Conservation (phyloP, 495 filamentous ascomycete genomes). For the Xylona heveae region DNA sequence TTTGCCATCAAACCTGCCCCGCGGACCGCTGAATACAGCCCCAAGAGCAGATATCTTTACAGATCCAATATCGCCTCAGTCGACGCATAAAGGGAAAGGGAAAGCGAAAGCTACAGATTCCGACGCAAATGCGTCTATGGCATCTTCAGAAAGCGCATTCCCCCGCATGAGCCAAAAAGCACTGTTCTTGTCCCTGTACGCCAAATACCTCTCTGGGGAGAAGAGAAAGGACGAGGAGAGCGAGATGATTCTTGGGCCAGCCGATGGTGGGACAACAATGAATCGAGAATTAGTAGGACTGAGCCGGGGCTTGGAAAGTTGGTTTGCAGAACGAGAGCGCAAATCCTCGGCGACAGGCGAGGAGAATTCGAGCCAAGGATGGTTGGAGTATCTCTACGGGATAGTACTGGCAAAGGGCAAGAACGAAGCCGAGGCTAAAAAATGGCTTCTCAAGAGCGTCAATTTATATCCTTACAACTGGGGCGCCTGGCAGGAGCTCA, state of each 20-base stretch:
- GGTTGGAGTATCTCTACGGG: slow-evolving; percentile 91
- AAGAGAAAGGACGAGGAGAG: slow-evolving; percentile 91
- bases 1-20: slow-evolving; percentile 48
- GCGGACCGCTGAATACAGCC: slow-evolving; percentile 29
- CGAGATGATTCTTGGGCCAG: slow-evolving; percentile 91
- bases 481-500: slow-evolving; percentile 87
- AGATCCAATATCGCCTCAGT: slow-evolving; percentile 16
- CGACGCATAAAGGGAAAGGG: slow-evolving; percentile 32
- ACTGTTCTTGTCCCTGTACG: slow-evolving; percentile 82
- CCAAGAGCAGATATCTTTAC: slow-evolving; percentile 21
- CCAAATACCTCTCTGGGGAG: slow-evolving; percentile 81
- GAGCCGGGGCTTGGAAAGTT: slow-evolving; percentile 50
- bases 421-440: slow-evolving; percentile 62
- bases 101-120: slow-evolving; percentile 19
- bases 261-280: slow-evolving; percentile 59
- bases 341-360: slow-evolving; percentile 8
- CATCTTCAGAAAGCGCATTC: slow-evolving; percentile 16
- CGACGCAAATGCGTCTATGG: slow-evolving; percentile 11
- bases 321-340: slow-evolving; percentile 46
- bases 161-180: slow-evolving; percentile 63
- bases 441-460: slow-evolving; percentile 67
- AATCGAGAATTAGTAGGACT: slow-evolving; percentile 69
- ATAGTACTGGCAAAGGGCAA: slow-evolving; percentile 79
- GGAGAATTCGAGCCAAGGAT: slow-evolving; percentile 38
- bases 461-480: slow-evolving; percentile 82